phyloP scores from a whole-genome alignment of 495 filamentous ascomycete genomes.

The Pseudomonodictys pantanalensis region DNA sequence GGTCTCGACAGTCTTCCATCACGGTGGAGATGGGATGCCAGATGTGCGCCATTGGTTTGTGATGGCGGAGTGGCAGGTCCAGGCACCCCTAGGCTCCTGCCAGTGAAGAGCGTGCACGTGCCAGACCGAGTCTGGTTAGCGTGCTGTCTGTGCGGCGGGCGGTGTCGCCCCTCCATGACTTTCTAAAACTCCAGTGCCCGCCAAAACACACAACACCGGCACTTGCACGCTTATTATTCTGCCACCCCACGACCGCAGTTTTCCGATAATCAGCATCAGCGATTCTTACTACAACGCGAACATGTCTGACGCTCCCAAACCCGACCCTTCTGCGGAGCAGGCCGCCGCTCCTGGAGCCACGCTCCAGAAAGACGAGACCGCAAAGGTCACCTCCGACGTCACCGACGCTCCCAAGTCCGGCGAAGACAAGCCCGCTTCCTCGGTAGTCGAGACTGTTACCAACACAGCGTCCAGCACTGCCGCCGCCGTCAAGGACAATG shows the following conservation, averaged over 20 bases:
- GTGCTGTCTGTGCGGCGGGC: neutral
- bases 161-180: neutral
- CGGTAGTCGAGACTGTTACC: slow-evolving; percentile 43
- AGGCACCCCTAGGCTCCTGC: neutral
- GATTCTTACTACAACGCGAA: slow-evolving; percentile 2
- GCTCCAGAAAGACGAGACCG: slow-evolving; percentile 30
- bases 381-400: slow-evolving; percentile 27
- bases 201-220: neutral
- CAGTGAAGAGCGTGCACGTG: neutral
- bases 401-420: slow-evolving; percentile 20
- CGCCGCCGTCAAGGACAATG: slow-evolving; percentile 62
- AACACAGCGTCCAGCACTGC: slow-evolving; percentile 51
- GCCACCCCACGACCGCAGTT: neutral
- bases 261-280: neutral
- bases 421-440: slow-evolving; percentile 62
- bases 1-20: no score
- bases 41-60: no score
- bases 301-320: slow-evolving; percentile 30
- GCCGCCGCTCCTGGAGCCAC: slow-evolving; percentile 25
- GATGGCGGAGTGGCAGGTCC: no score
- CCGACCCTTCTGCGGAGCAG: slow-evolving; percentile 31
- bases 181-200: neutral
- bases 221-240: neutral
- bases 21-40: no score
- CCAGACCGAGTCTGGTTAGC: no score